Percentiles rank a stretch among this genome's conserved stretches.
phyloP scores from a whole-genome alignment of 805 yeast genomes.

The Teunomyces cretensis region DNA sequence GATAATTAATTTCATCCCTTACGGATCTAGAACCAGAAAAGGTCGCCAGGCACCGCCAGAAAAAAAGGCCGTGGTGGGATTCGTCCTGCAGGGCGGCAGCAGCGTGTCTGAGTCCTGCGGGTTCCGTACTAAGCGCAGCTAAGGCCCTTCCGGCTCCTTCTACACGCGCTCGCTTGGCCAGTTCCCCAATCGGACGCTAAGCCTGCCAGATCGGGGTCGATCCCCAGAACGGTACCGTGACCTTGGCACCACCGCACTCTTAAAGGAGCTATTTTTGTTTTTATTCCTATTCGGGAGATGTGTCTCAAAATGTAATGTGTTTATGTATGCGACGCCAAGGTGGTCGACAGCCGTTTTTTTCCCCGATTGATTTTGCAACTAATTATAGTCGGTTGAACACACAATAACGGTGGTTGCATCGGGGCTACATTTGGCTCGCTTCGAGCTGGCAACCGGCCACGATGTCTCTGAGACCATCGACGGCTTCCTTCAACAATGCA shows the following conservation, averaged over 20 bases:
- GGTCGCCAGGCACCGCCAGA: too few species aligned
- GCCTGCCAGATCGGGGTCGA: too few species aligned
- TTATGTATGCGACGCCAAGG: too few species aligned
- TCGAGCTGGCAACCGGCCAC: constrained; percentile 8
- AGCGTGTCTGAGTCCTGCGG: neutral
- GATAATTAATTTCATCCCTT: constrained; percentile 1
- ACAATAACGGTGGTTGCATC: too few species aligned
- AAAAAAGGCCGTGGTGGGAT: too few species aligned
- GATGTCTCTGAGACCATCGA: constrained; percentile 5
- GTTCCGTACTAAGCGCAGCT: too few species aligned
- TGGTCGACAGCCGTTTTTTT: neutral
- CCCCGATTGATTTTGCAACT: neutral
- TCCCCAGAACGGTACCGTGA: too few species aligned
- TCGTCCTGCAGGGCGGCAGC: neutral
- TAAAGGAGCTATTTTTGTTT: neutral
- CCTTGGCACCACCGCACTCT: too few species aligned
- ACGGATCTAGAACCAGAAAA: constrained; percentile 1
- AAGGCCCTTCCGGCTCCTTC: too few species aligned
- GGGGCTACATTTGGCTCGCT: neutral
- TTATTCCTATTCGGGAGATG: neutral
- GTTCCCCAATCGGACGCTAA: neutral
- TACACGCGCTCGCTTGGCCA: too few species aligned
- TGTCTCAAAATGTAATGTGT: neutral
- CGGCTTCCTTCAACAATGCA: constrained; percentile 8
- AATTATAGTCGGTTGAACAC: too few species aligned